Conservation (phyloP, 768 basidiomycete genomes). For the Mycena albidolilacea region DNA sequence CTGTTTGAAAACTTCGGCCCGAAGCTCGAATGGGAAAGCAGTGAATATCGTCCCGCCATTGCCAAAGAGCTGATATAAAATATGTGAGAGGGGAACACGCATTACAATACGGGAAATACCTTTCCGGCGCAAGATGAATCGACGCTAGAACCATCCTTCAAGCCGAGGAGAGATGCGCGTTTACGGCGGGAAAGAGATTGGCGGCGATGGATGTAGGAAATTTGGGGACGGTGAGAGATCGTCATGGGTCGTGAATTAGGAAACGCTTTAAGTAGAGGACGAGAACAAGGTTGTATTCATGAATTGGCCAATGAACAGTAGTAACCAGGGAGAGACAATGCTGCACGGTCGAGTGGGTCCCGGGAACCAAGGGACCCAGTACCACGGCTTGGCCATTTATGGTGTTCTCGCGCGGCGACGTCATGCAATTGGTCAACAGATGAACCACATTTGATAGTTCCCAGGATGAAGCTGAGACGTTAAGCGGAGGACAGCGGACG, state of each 20-base stretch:
- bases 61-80: conserved; percentile 3
- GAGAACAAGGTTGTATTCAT: conserved; percentile 33
- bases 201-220: conserved; percentile 10
- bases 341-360: conserved; percentile 32
- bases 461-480: background rate
- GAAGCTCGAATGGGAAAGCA: conserved; percentile 60
- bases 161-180: background rate
- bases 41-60: conserved; percentile 47
- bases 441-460: background rate
- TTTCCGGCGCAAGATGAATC: background rate
- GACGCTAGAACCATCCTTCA: background rate
- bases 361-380: conserved; percentile 25
- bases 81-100: background rate
- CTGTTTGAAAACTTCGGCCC: conserved; percentile 61
- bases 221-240: conserved; percentile 18
- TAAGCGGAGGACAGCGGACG: too few species aligned
- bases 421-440: conserved; percentile 14
- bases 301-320: conserved; percentile 20
- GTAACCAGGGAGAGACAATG: conserved; percentile 2
- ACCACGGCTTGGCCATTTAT: conserved; percentile 8
- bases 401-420: conserved; percentile 28
- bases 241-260: conserved; percentile 31
- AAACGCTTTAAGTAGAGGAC: conserved; percentile 34
- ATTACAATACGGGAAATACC: conserved; percentile 15
- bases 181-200: conserved; percentile 20